These are phyloP conservation scores for Carex scoparia DNA, from an alignment of 176 grass and related monocot genomes.

Conservation along the genomic window DNA sequence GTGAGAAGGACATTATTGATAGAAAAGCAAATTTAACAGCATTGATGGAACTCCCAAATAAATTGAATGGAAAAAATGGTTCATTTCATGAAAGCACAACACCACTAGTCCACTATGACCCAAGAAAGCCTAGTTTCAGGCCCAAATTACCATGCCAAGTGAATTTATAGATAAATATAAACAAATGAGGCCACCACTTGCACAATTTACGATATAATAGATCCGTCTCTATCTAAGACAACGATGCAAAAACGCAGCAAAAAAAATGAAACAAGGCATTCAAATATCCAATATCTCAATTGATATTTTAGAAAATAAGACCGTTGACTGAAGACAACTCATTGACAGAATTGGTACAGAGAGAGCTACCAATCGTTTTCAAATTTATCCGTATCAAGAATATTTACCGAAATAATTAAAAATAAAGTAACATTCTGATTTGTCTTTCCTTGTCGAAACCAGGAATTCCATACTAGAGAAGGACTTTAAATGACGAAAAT, in stretches of 20 bases:
- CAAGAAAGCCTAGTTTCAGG: not conserved
- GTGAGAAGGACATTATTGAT: not conserved
- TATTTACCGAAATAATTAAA: conserved; percentile 6
- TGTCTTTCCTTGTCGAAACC: not conserved
- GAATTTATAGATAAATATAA: not conserved
- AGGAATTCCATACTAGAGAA: not conserved
- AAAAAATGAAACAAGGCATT: not conserved
- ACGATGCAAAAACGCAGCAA: not conserved
- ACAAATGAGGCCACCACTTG: not conserved
- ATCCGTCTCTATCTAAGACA: not conserved
- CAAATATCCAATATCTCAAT: not conserved
- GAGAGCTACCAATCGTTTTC: not conserved
- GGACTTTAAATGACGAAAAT: not conserved
- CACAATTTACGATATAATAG: not conserved
- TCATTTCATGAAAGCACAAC: not conserved
- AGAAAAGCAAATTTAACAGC: not conserved
- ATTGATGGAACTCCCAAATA: not conserved
- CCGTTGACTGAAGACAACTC: not conserved
- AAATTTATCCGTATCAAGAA: not conserved
- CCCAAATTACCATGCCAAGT: not conserved
- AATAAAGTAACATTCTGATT: not conserved
- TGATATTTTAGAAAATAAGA: not conserved
- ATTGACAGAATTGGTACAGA: not conserved
- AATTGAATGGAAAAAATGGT: not conserved
- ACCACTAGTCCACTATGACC: not conserved